Percentiles rank a stretch among this genome's conserved stretches.
These are phyloP conservation scores for Colletotrichum incanum DNA, from an alignment of 2,329 filamentous ascomycete species.

Conservation along the genomic window DNA sequence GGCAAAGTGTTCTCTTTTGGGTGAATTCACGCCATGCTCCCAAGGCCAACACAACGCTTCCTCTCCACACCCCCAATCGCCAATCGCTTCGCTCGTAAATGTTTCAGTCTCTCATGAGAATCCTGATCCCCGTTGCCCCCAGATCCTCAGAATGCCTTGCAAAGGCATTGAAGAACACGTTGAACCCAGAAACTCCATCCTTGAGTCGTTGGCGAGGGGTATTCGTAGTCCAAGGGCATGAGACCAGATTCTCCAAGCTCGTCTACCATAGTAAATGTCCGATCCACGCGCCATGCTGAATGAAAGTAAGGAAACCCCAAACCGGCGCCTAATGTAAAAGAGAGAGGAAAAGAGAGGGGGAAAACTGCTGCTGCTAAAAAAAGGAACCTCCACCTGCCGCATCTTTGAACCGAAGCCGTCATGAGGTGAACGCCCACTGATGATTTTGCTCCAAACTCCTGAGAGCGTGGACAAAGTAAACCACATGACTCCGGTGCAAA, in stretches of 20 bases:
- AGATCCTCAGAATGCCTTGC: slow-evolving; percentile 35
- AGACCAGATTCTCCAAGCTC: slow-evolving; percentile 29
- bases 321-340: slow-evolving; percentile 20
- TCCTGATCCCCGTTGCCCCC: slow-evolving; percentile 23
- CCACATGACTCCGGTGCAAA: slow-evolving; percentile 10
- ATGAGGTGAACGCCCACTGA: slow-evolving; percentile 12
- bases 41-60: slow-evolving; percentile 36
- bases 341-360: slow-evolving; percentile 23
- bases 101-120: slow-evolving; percentile 29
- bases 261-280: slow-evolving; percentile 41
- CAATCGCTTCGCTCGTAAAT: slow-evolving; percentile 37
- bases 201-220: slow-evolving; percentile 35
- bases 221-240: slow-evolving; percentile 35
- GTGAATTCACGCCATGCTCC: slow-evolving; percentile 38
- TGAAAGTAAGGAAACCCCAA: slow-evolving; percentile 39
- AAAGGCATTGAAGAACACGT: slow-evolving; percentile 34
- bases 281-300: slow-evolving; percentile 43
- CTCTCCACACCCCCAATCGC: slow-evolving; percentile 24
- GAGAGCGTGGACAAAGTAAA: slow-evolving; percentile 12
- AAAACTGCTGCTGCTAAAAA: slow-evolving; percentile 14
- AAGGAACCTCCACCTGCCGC: background rate
- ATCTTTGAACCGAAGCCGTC: slow-evolving; percentile 23
- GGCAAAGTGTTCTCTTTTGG: slow-evolving; percentile 27
- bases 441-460: slow-evolving; percentile 6
- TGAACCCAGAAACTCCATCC: slow-evolving; percentile 40